Evolutionary conservation across 257 asterid genomes (phyloP).

Genomic region (Solanum bukasovii): DNA sequence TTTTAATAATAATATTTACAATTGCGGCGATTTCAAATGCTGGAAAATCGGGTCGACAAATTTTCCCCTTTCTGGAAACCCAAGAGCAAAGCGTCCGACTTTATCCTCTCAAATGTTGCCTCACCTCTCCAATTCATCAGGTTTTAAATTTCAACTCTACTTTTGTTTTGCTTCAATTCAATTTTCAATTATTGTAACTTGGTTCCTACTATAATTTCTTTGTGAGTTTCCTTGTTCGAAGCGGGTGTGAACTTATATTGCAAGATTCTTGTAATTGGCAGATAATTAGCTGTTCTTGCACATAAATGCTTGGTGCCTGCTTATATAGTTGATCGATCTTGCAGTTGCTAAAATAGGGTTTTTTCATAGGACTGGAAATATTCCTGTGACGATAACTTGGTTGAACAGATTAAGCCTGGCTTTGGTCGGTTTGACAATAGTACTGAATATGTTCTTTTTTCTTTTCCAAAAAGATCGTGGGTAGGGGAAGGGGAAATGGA

Average conservation of each 20-base stretch:
- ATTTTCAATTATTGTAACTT: not conserved
- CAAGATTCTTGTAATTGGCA: not conserved
- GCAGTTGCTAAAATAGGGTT: not conserved
- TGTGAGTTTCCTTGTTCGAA: not conserved
- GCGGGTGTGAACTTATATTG: not conserved
- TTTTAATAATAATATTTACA: slow-evolving; percentile 3
- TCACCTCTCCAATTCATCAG: slow-evolving; percentile 29
- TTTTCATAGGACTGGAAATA: not conserved
- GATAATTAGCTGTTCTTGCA: not conserved
- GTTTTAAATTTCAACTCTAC: slow-evolving; percentile 7
- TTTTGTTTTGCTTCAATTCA: not conserved
- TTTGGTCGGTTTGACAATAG: no score
- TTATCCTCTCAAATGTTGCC: slow-evolving; percentile 20
- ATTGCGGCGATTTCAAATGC: slow-evolving; percentile 9
- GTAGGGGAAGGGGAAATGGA: no score
- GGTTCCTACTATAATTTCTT: not conserved
- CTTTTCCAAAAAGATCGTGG: no score
- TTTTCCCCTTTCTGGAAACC: not conserved
- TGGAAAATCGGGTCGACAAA: slow-evolving; percentile 13
- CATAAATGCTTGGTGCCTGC: not conserved
- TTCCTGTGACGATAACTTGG: not conserved
- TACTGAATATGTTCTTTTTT: no score
- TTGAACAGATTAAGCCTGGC: not conserved
- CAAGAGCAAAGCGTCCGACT: slow-evolving; percentile 5
- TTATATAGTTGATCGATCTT: not conserved